Evolutionary conservation across 2,329 filamentous ascomycete species (phyloP).

Genomic region (Paecilomyces niveus): DNA sequence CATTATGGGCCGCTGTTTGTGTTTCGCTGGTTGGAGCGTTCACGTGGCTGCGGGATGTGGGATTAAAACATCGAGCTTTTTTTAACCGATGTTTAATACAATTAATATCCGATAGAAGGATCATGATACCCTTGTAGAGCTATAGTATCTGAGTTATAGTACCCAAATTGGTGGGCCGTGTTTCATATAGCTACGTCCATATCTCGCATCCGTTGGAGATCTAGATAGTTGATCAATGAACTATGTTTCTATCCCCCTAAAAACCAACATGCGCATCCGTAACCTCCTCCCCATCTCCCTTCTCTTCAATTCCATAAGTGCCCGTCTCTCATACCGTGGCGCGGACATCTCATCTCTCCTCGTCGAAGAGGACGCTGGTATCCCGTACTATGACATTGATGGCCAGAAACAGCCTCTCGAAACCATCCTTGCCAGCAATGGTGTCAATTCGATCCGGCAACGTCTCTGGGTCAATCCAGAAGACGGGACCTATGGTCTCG

Average conservation of each 20-base stretch:
- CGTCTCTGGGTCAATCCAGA: constrained; percentile 64
- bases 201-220: too few relatives aligned
- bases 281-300: background rate
- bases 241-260: too few relatives aligned
- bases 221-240: too few relatives aligned
- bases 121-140: too few relatives aligned
- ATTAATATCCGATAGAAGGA: too few relatives aligned
- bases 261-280: background rate
- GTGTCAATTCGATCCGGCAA: constrained; percentile 64
- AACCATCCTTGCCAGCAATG: constrained; percentile 52
- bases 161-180: too few relatives aligned
- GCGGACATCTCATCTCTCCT: constrained; percentile 64
- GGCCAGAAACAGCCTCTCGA: constrained; percentile 53
- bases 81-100: too few relatives aligned
- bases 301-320: constrained; percentile 18
- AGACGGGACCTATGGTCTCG: constrained; percentile 59
- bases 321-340: constrained; percentile 56
- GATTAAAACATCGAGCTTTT: background rate
- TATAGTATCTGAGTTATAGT: too few relatives aligned
- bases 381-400: constrained; percentile 52
- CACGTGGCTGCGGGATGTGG: background rate
- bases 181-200: too few relatives aligned
- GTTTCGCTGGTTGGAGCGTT: background rate
- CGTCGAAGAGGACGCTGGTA: constrained; percentile 56
- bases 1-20: background rate